These are phyloP conservation scores for Malus sieversii DNA, from an alignment of 306 rosid species.

Conservation along the genomic window DNA sequence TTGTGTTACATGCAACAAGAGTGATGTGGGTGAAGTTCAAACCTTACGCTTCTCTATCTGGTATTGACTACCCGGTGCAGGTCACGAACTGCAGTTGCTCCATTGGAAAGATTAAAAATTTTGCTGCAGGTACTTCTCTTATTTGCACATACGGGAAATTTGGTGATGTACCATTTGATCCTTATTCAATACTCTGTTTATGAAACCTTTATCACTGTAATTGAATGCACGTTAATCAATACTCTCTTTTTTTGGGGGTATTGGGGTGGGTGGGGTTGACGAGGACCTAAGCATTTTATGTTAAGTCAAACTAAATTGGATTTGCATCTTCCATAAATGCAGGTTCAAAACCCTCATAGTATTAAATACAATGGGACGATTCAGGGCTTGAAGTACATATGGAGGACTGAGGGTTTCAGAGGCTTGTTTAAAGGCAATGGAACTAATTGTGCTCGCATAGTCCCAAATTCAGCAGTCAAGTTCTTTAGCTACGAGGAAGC, in stretches of 20 bases:
- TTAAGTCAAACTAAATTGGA: conserved; percentile 11
- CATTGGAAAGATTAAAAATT: conserved; percentile 59
- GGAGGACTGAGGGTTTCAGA: conserved; percentile 52
- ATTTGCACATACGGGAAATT: neutral
- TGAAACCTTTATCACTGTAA: neutral
- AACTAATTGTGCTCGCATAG: conserved; percentile 67
- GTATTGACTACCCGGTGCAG: conserved; percentile 22
- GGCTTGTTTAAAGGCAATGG: conserved; percentile 72
- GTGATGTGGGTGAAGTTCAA: neutral
- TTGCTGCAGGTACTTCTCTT: conserved; percentile 42
- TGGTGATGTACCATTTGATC: neutral
- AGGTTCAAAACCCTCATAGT: conserved; percentile 50
- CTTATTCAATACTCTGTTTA: neutral
- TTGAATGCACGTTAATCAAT: neutral
- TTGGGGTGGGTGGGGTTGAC: neutral
- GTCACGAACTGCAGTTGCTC: conserved; percentile 65
- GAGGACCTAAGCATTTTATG: neutral
- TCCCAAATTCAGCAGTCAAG: conserved; percentile 71
- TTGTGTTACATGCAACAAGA: neutral
- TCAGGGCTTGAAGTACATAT: conserved; percentile 58
- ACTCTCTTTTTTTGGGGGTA: neutral
- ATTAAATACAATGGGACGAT: conserved; percentile 52
- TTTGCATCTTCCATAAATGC: conserved; percentile 12
- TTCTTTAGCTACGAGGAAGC: conserved; percentile 69
- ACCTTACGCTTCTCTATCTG: neutral